Conservation (phyloP, 441 rosid genomes). For the Omphalea diandra region DNA sequence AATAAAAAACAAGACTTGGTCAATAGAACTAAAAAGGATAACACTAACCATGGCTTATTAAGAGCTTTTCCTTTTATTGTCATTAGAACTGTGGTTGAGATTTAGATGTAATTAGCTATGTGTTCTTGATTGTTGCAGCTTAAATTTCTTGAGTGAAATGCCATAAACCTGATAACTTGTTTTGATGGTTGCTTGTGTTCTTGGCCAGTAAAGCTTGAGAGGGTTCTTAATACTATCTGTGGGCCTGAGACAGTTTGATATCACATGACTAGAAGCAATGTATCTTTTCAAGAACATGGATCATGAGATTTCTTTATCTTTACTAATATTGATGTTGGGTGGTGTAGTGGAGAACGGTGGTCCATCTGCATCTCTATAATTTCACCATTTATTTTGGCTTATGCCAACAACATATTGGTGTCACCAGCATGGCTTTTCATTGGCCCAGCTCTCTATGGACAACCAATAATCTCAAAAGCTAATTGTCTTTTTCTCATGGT, state of each 20-base stretch:
- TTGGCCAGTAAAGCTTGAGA: conserved; percentile 35
- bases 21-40: too few species aligned
- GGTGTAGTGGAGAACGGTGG: conserved; percentile 32
- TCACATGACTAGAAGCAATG: conserved; percentile 47
- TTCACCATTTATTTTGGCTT: conserved; percentile 25
- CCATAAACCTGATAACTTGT: conserved; percentile 7
- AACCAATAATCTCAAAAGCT: conserved; percentile 23
- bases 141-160: conserved; percentile 17
- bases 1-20: too few species aligned
- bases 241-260: conserved; percentile 38
- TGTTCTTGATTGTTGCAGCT: neutral
- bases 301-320: conserved; percentile 34
- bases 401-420: conserved; percentile 32
- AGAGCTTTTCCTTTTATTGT: neutral
- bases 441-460: conserved; percentile 28
- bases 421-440: conserved; percentile 27
- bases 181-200: conserved; percentile 31
- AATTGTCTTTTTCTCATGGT: conserved; percentile 25
- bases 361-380: conserved; percentile 32
- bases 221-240: conserved; percentile 26
- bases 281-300: conserved; percentile 38
- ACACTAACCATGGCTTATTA: neutral
- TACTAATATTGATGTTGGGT: conserved; percentile 31
- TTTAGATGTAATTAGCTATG: neutral
- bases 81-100: neutral